phyloP scores from a whole-genome alignment of 208 protist genomes.

The Angomonas ambiguus region DNA sequence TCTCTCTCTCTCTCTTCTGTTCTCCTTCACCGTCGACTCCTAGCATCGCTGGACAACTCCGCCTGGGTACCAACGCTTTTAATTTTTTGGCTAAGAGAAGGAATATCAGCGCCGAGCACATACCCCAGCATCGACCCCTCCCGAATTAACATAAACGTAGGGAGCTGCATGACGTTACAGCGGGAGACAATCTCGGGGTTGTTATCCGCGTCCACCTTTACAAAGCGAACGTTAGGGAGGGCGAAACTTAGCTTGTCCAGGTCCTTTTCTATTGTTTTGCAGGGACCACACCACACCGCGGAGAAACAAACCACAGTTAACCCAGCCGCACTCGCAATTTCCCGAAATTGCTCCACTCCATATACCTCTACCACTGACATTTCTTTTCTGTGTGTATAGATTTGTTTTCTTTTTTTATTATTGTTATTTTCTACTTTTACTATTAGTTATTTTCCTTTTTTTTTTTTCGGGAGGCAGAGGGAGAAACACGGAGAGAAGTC shows the following conservation, averaged over 20 bases:
- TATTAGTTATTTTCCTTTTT: background rate
- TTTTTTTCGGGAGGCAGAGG: background rate
- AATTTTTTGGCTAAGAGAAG: conserved; percentile 57
- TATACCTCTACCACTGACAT: conserved; percentile 79
- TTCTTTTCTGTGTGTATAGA: background rate
- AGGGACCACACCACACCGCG: conserved; percentile 79
- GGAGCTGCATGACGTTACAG: conserved; percentile 70
- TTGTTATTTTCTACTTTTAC: background rate
- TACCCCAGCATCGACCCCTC: conserved; percentile 51
- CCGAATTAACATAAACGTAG: conserved; percentile 72
- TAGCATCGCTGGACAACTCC: background rate
- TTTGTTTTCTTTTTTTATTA: background rate
- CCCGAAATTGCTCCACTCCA: conserved; percentile 65
- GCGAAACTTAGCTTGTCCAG: conserved; percentile 77
- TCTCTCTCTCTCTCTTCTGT: too few relatives aligned
- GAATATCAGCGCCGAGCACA: conserved; percentile 75
- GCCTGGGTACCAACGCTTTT: background rate
- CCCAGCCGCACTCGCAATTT: conserved; percentile 44
- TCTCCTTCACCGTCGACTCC: background rate
- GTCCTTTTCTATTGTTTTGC: conserved; percentile 67
- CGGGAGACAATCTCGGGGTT: conserved; percentile 77
- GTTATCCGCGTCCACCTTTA: conserved; percentile 73
- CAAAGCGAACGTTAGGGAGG: conserved; percentile 64
- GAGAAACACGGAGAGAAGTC: background rate
- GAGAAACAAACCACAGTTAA: conserved; percentile 76